Conservation (phyloP, 805 yeast genomes). For the Clavispora phyllophila region DNA sequence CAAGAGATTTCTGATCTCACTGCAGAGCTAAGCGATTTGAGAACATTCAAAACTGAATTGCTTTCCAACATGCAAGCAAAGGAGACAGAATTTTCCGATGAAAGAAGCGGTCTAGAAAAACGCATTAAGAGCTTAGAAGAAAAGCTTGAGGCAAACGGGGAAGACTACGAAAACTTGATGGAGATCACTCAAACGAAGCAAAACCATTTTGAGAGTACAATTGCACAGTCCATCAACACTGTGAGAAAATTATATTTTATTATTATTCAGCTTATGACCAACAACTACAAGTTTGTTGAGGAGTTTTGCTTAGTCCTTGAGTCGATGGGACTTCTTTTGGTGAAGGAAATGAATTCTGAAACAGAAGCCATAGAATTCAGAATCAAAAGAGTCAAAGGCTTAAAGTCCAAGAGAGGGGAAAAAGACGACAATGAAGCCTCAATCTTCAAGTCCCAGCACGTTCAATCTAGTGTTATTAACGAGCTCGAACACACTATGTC, state of each 20-base stretch:
- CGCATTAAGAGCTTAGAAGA: constrained; percentile 42
- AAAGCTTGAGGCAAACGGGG: constrained; percentile 45
- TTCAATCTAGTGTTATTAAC: constrained; percentile 36
- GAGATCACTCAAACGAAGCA: constrained; percentile 29
- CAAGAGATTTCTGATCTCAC: constrained; percentile 1
- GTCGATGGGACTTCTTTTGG: constrained; percentile 69
- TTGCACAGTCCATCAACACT: neutral
- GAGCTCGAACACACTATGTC: constrained; percentile 35
- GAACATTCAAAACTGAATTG: constrained; percentile 53
- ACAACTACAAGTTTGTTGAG: constrained; percentile 25
- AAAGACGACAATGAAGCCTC: constrained; percentile 17
- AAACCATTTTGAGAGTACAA: neutral
- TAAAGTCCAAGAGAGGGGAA: constrained; percentile 41
- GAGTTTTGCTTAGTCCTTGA: constrained; percentile 58
- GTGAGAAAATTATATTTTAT: neutral
- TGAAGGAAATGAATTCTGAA: constrained; percentile 29
- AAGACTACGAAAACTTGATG: constrained; percentile 39
- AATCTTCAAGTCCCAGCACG: neutral
- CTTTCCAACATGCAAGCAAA: constrained; percentile 63
- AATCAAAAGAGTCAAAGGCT: constrained; percentile 76
- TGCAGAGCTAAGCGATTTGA: constrained; percentile 19
- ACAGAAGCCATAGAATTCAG: constrained; percentile 32
- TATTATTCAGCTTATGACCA: constrained; percentile 2
- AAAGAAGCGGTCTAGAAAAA: constrained; percentile 43
- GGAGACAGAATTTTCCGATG: constrained; percentile 54